Conservation (phyloP, 179 eudicot species). For the Patellifolia procumbens region DNA sequence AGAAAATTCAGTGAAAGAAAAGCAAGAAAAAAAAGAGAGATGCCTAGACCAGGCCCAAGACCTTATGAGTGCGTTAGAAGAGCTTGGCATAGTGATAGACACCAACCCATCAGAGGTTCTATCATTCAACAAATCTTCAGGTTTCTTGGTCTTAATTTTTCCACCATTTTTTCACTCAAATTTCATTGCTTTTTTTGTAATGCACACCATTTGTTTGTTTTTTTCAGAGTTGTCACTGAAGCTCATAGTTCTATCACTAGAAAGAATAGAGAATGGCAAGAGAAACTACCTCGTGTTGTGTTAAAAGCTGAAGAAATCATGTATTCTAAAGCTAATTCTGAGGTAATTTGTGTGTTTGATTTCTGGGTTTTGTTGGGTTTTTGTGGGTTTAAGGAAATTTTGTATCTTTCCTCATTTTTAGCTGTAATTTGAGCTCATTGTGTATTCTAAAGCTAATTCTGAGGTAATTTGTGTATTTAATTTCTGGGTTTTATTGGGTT, state of each 20-base stretch:
- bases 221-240: slow-evolving; percentile 58
- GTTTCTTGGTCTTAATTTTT: slow-evolving; percentile 28
- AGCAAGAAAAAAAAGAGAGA: slow-evolving; percentile 28
- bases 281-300: slow-evolving; percentile 84
- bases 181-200: not conserved
- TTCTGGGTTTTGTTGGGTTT: not conserved
- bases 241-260: slow-evolving; percentile 53
- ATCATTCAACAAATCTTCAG: slow-evolving; percentile 80
- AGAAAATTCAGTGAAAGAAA: not conserved
- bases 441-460: slow-evolving; percentile 97
- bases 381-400: slow-evolving; percentile 11
- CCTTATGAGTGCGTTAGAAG: slow-evolving; percentile 90
- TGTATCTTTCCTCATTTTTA: slow-evolving; percentile 6
- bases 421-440: too few relatives aligned
- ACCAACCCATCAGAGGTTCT: slow-evolving; percentile 86
- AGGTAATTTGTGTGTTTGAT: slow-evolving; percentile 45
- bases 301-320: slow-evolving; percentile 88
- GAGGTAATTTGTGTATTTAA: slow-evolving; percentile 50
- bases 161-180: not conserved
- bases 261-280: slow-evolving; percentile 87
- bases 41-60: slow-evolving; percentile 95
- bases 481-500: not conserved
- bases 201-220: slow-evolving; percentile 2
- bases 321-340: slow-evolving; percentile 97
- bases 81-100: slow-evolving; percentile 94